Evolutionary conservation across 306 rosid genomes (phyloP).

Genomic region (Vicia sativa): DNA sequence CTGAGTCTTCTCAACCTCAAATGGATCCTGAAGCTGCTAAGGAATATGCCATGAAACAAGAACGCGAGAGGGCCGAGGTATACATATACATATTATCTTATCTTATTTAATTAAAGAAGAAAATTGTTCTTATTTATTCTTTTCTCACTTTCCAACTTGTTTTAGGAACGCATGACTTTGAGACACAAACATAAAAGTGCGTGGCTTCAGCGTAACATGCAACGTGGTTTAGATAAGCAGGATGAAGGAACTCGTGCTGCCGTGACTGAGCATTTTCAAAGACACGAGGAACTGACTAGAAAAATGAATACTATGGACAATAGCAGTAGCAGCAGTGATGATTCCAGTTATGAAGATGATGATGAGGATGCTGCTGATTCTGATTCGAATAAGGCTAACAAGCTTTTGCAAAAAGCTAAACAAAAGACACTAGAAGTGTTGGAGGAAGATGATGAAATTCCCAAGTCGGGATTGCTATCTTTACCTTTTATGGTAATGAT

Average conservation of each 20-base stretch:
- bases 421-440: slow-evolving; percentile 65
- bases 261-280: slow-evolving; percentile 68
- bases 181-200: slow-evolving; percentile 65
- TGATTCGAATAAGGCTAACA: slow-evolving; percentile 56
- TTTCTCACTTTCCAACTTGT: slow-evolving; percentile 34
- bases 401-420: slow-evolving; percentile 70
- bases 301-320: slow-evolving; percentile 78
- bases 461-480: slow-evolving; percentile 76
- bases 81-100: not conserved
- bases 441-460: slow-evolving; percentile 73
- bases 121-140: slow-evolving; percentile 20
- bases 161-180: slow-evolving; percentile 86
- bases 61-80: slow-evolving; percentile 85
- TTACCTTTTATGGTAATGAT: slow-evolving; percentile 86
- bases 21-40: slow-evolving; percentile 83
- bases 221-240: slow-evolving; percentile 75
- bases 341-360: slow-evolving; percentile 67
- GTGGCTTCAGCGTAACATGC: slow-evolving; percentile 71
- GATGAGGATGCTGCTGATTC: slow-evolving; percentile 51
- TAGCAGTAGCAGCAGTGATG: slow-evolving; percentile 69
- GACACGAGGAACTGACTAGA: slow-evolving; percentile 72
- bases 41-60: slow-evolving; percentile 78
- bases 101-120: not conserved
- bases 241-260: slow-evolving; percentile 96
- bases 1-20: slow-evolving; percentile 48